Percentiles rank a stretch among this genome's conserved stretches.
These are phyloP conservation scores for Umbellularia californica DNA, from an alignment of 164 flowering plant genomes.

Conservation along the genomic window DNA sequence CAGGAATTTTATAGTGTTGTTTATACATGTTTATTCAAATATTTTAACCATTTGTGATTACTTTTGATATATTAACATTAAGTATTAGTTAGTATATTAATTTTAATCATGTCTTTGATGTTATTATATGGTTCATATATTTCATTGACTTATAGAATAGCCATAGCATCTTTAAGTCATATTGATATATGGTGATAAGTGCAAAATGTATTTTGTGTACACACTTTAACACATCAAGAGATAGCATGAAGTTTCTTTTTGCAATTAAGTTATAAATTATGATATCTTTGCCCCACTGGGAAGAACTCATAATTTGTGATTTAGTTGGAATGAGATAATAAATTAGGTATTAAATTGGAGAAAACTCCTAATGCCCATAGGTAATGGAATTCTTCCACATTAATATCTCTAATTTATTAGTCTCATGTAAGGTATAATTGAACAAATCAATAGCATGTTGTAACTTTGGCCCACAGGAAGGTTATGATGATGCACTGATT, in stretches of 20 bases:
- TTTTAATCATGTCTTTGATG: no score
- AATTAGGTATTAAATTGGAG: background rate
- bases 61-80: no score
- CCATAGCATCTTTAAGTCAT: no score
- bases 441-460: background rate
- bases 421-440: background rate
- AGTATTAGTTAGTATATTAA: no score
- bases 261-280: background rate
- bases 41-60: no score
- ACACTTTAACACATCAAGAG: no score
- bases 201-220: no score
- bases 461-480: background rate
- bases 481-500: constrained; percentile 1
- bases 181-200: no score
- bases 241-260: background rate
- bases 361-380: background rate
- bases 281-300: background rate
- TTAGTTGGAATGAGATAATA: background rate
- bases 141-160: no score
- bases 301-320: background rate
- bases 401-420: background rate
- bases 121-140: no score
- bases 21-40: no score
- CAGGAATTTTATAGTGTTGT: no score
- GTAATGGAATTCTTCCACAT: background rate